These are phyloP conservation scores for Annona cherimola DNA, from an alignment of 164 flowering plant genomes.

Conservation along the genomic window DNA sequence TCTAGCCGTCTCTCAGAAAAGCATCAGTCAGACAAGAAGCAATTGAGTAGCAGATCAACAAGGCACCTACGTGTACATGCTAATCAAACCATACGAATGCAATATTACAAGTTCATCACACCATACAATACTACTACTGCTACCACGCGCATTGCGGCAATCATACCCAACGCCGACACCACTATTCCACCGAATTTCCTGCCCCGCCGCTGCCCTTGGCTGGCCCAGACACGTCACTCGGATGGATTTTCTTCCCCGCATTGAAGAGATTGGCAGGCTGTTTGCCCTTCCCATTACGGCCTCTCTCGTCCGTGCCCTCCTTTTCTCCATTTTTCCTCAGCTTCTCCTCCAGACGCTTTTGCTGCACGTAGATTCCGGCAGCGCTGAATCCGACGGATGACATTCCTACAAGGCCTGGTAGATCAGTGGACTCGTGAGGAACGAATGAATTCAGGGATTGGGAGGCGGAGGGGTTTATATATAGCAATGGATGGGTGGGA, in stretches of 20 bases:
- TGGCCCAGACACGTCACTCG: background rate
- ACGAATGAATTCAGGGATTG: background rate
- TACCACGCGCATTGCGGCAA: background rate
- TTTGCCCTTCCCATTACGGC: background rate
- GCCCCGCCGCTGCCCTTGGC: background rate
- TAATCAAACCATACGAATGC: too few relatives aligned
- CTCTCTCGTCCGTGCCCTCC: background rate
- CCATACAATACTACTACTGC: background rate
- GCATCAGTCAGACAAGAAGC: too few relatives aligned
- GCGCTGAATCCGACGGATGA: background rate
- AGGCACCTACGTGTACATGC: too few relatives aligned
- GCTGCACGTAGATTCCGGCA: background rate
- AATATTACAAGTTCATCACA: background rate
- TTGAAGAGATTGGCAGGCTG: background rate
- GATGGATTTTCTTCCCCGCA: slow-evolving; percentile 2
- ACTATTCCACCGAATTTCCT: background rate
- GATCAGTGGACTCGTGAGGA: background rate
- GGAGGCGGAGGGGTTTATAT: background rate
- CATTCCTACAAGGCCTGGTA: background rate
- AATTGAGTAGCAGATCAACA: too few relatives aligned
- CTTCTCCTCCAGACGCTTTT: background rate
- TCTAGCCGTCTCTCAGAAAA: too few relatives aligned
- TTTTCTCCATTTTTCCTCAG: background rate
- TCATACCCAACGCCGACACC: background rate
- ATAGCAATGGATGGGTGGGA: background rate